Percentiles rank a stretch among this genome's conserved stretches.
Evolutionary conservation across 768 basidiomycete genomes (phyloP).

Genomic region (Russula olivacea): DNA sequence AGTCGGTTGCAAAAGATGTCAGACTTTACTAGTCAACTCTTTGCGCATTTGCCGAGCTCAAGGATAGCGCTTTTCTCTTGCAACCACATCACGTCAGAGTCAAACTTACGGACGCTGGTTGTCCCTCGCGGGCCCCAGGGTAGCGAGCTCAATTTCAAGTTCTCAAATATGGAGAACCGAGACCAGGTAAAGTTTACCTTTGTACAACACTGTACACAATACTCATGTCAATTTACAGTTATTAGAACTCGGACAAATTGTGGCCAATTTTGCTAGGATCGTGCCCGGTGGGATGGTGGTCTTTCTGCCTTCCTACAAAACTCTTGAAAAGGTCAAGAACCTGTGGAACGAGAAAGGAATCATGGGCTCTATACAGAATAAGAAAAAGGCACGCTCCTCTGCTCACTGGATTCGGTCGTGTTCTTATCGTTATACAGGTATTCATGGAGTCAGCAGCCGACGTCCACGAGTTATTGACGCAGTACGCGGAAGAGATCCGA

Average conservation of each 20-base stretch:
- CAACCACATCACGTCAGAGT: slow-evolving; percentile 81
- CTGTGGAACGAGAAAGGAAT: slow-evolving; percentile 61
- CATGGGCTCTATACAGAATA: slow-evolving; percentile 53
- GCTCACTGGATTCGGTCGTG: background rate
- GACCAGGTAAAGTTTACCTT: slow-evolving; percentile 37
- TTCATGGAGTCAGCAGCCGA: slow-evolving; percentile 21
- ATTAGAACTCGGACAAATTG: slow-evolving; percentile 73
- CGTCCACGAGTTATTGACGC: slow-evolving; percentile 10
- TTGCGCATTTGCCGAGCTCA: slow-evolving; percentile 54
- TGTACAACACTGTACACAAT: slow-evolving; percentile 6
- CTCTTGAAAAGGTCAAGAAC: slow-evolving; percentile 59
- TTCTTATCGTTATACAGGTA: slow-evolving; percentile 8
- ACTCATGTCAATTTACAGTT: slow-evolving; percentile 41
- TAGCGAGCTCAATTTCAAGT: slow-evolving; percentile 74
- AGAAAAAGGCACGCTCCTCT: slow-evolving; percentile 61
- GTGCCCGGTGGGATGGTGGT: slow-evolving; percentile 88
- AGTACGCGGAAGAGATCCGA: slow-evolving; percentile 19
- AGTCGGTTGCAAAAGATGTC: slow-evolving; percentile 51
- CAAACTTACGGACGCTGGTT: slow-evolving; percentile 71
- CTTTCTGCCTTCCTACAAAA: slow-evolving; percentile 90
- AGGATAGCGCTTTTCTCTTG: slow-evolving; percentile 81
- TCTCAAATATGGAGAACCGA: slow-evolving; percentile 59
- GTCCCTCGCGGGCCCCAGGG: slow-evolving; percentile 72
- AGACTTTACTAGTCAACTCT: slow-evolving; percentile 80
- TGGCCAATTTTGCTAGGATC: slow-evolving; percentile 73